Evolutionary conservation across 1,139 yeast species (phyloP), one percentile per base, ranked within the genome.

Genomic region (Suhomyces bribrorum): DNA sequence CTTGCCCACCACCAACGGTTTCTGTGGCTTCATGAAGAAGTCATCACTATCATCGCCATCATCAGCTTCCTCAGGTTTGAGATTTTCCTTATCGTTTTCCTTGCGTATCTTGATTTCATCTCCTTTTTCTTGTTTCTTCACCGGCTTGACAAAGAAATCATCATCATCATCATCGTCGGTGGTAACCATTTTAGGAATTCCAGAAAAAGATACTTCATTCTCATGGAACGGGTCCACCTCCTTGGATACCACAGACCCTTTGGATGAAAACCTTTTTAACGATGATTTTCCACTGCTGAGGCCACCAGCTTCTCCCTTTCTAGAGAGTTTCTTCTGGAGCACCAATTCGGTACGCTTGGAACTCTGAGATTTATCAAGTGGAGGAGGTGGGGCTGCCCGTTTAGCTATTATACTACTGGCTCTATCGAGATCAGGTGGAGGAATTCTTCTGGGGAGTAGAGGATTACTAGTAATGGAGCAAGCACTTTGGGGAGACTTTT

Each of bases 361-460:
- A 28, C 51, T 47, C 40, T 27, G 44, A 8, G 20, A 43, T 29
- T 38, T 47, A 43, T 23, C 43, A 20, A 51, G 57, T 2, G 86
- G 85, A 2, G 86, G 85, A 1, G 90, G 92, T 2, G 94, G 94
- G 0, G 94, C 90, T 5, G 74, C 79, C 49, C 94, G 64, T 43
- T 72, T 73, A 0, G 94, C 90, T 9, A 83, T 77, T 16, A 85
- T 51, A 34, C 55, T 59, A 11, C 49, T 53, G 7, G 48, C 29
- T 31, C 43, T 49, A 11, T 48, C 57, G 2, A 7, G 11, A 8
- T 36, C 39, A 9, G 14, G 17, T 20, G 23, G 23, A 20, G 23
- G 23, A 5, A 20, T 20, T 20, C 15, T 34, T 30, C 24, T 30
- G 9, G 18, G 32, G 13, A 14, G 12, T 6, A 18, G 12, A 14